Evolutionary conservation across 2,329 filamentous ascomycete species (phyloP).

Genomic region (Cercospora nicotianae): DNA sequence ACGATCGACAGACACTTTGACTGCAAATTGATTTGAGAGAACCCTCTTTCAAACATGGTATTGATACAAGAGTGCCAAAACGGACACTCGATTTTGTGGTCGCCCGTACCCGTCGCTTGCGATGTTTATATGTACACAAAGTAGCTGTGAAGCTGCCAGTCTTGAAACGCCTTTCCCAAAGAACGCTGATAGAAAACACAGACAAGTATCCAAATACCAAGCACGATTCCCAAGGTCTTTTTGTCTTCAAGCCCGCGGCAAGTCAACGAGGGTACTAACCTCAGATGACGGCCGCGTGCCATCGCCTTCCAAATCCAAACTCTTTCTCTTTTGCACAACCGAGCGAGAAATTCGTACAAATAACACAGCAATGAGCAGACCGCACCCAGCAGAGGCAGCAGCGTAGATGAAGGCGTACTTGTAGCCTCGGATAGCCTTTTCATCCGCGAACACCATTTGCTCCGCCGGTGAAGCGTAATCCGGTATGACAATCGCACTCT

Average conservation of each 20-base stretch:
- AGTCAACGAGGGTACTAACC: conserved; percentile 19
- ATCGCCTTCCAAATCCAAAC: conserved; percentile 27
- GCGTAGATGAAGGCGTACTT: conserved; percentile 36
- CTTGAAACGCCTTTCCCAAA: conserved; percentile 2
- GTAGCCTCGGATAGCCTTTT: conserved; percentile 20
- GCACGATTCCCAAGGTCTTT: not conserved
- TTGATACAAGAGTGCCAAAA: not conserved
- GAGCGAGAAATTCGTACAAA: conserved; percentile 35
- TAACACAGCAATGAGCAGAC: conserved; percentile 32
- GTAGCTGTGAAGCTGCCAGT: conserved; percentile 21
- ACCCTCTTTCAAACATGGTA: not conserved
- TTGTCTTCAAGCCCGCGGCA: not conserved
- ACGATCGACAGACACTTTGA: not conserved
- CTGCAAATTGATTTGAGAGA: not conserved
- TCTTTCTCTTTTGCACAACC: conserved; percentile 24
- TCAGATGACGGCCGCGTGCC: conserved; percentile 14
- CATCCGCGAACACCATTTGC: conserved; percentile 14
- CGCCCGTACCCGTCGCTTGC: not conserved
- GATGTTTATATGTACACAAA: conserved; percentile 13
- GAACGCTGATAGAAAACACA: conserved; percentile 1
- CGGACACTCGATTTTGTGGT: not conserved
- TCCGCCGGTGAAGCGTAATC: conserved; percentile 9
- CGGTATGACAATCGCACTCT: conserved; percentile 15
- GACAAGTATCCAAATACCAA: not conserved
- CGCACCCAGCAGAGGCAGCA: conserved; percentile 34